Evolutionary conservation across 129 eudicot genomes (phyloP).

Genomic region (Mikania micrantha): DNA sequence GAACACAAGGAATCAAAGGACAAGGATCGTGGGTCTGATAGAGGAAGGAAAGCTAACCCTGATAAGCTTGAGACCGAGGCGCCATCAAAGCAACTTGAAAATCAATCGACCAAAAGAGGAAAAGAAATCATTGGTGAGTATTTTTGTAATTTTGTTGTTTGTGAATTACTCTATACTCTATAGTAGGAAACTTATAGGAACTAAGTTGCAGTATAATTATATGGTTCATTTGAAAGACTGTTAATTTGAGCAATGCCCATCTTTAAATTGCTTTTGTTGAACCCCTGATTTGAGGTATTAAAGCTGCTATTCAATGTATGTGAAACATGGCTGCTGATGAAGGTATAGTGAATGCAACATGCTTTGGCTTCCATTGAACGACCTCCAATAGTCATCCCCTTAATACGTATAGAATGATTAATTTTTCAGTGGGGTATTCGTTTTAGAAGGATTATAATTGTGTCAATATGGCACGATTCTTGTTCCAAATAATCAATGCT

Average conservation of each 20-base stretch:
- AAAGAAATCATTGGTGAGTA: slow-evolving; percentile 63
- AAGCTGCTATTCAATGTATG: background rate
- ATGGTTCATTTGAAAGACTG: background rate
- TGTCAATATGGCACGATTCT: background rate
- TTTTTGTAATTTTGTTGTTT: slow-evolving; percentile 18
- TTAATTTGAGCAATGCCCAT: background rate
- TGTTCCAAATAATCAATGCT: background rate
- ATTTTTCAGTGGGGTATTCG: background rate
- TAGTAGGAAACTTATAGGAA: slow-evolving; percentile 5
- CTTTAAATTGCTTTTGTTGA: background rate
- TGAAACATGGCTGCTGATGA: background rate
- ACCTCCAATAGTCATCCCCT: background rate
- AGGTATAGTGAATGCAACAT: too few relatives aligned
- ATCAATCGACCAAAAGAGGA: slow-evolving; percentile 47
- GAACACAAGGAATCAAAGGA: slow-evolving; percentile 54
- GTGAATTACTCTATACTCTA: background rate
- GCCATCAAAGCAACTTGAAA: slow-evolving; percentile 48
- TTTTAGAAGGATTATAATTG: background rate
- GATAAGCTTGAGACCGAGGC: slow-evolving; percentile 38
- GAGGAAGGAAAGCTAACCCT: slow-evolving; percentile 48
- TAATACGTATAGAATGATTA: background rate
- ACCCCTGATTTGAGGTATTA: background rate
- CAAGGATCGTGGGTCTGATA: slow-evolving; percentile 50
- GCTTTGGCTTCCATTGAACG: too few relatives aligned
- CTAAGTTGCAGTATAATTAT: background rate